Conservation (phyloP, 441 rosid species). For the Adansonia rubrostipa region DNA sequence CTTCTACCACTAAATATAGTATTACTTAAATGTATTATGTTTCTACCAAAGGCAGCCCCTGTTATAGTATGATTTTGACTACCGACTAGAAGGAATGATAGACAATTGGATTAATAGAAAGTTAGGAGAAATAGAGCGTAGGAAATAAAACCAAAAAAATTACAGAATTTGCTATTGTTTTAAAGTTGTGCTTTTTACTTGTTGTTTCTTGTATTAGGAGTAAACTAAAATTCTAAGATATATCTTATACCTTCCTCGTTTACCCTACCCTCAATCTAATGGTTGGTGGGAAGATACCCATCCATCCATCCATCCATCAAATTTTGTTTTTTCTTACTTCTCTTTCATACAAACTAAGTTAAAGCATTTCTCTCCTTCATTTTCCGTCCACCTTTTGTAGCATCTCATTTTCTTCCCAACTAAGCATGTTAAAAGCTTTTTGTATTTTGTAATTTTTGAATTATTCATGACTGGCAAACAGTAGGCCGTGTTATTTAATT, state of each 20-base stretch:
- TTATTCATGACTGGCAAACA: neutral
- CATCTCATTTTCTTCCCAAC: neutral
- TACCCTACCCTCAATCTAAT: neutral
- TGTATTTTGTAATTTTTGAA: neutral
- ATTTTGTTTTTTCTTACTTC: conserved; percentile 14
- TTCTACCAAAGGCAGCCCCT: neutral
- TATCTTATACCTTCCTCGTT: neutral
- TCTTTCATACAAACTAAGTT: neutral
- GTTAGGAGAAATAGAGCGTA: conserved; percentile 7
- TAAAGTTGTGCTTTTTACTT: too few relatives aligned
- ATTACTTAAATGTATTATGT: neutral
- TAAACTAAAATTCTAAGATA: neutral
- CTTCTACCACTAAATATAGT: neutral
- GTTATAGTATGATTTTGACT: conserved; percentile 1
- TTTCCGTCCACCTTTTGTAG: neutral
- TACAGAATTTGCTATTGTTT: too few relatives aligned
- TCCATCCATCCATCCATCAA: neutral
- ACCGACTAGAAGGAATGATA: neutral
- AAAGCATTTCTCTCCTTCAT: conserved; percentile 1
- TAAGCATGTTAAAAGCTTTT: neutral
- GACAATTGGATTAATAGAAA: neutral
- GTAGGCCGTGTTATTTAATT: neutral
- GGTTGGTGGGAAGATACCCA: neutral
- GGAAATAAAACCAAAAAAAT: neutral
- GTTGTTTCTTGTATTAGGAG: too few relatives aligned